Base-by-base conservation (phyloP, 1,284 basidiomycete genomes). In the Ceratobasidium sp. region DNA sequence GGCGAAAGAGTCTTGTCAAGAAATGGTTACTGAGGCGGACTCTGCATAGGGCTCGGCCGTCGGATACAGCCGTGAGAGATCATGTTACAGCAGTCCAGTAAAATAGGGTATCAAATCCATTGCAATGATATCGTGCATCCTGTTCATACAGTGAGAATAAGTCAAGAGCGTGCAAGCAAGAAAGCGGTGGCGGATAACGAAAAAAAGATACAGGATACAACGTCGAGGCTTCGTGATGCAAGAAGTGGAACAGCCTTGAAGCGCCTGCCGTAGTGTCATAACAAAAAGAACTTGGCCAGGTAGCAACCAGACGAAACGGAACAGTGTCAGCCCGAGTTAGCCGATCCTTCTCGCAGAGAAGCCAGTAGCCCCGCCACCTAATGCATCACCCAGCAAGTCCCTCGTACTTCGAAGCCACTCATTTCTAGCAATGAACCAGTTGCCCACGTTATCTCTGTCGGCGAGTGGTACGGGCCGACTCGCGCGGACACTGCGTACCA, bases 391-490 rank as follows among this genome's bases (percentile, higher is more conserved):
- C 11, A 71, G 38, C 23, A 71, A 47, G 46, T 71, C 69, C n/a
- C 69, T 18, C 18, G 69, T 71, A 30, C 69, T 71, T 21, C 69
- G 30, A 13, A 71, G 23, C 69, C 69, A 71, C 41, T 76, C 75
- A 44, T 76, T 76, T 21, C 75, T 49, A 1, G 72, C 74, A 26
- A 76, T 75, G 47, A 76, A 76, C 63, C 73, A 76, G 55, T 75
- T 73, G 58, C 74, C 70, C 30, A 75, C 73, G 72, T 85, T 84
- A 73, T 78, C 82, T 7, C 86, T 84, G 6, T 84, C 81, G 0
- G 87, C 87, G 23, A 88, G 80, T 16, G 87, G 87, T 5, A 81
- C 79, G 9, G 85, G 84, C 63, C 85, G 85, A 0, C 90, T 88
- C 3, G 83, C 80, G 43, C 87, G 84, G 13, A 90, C 84, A 2